Conservation (phyloP, 2,329 filamentous ascomycete genomes). For the Aspergillus sp. region DNA sequence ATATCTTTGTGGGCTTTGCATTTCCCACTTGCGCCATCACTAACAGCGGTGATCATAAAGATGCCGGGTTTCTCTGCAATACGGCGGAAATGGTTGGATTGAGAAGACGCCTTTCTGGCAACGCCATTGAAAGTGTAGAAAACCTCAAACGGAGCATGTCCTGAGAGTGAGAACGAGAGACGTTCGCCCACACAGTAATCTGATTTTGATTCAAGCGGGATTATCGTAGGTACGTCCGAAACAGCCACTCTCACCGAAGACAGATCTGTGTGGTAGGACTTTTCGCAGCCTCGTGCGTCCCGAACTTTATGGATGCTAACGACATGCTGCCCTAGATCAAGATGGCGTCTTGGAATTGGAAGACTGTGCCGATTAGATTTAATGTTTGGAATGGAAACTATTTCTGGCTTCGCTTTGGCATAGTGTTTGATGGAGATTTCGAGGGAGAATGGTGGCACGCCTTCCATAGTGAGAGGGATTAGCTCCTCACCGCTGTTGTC, state of each 20-base stretch:
- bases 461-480: conserved; percentile 82
- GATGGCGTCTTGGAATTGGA: conserved; percentile 76
- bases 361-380: conserved; percentile 72
- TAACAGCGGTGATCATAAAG: conserved; percentile 82
- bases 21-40: conserved; percentile 78
- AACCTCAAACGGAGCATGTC: conserved; percentile 88
- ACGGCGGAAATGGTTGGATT: conserved; percentile 81
- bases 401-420: conserved; percentile 73
- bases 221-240: conserved; percentile 88
- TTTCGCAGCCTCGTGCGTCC: conserved; percentile 82
- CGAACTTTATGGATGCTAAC: conserved; percentile 87
- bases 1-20: conserved; percentile 80
- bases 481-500: conserved; percentile 78
- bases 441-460: conserved; percentile 81
- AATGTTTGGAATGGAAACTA: conserved; percentile 79
- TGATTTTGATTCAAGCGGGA: conserved; percentile 75
- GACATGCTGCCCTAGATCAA: conserved; percentile 86
- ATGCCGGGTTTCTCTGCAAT: conserved; percentile 88
- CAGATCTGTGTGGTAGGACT: conserved; percentile 67
- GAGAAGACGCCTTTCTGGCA: conserved; percentile 69
- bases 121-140: conserved; percentile 84
- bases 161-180: conserved; percentile 86
- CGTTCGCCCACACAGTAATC: conserved; percentile 97
- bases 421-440: conserved; percentile 94
- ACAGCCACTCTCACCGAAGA: conserved; percentile 87